phyloP scores from a whole-genome alignment of 202 grass and related monocot genomes.

The Thinopyrum obtusiflorum region DNA sequence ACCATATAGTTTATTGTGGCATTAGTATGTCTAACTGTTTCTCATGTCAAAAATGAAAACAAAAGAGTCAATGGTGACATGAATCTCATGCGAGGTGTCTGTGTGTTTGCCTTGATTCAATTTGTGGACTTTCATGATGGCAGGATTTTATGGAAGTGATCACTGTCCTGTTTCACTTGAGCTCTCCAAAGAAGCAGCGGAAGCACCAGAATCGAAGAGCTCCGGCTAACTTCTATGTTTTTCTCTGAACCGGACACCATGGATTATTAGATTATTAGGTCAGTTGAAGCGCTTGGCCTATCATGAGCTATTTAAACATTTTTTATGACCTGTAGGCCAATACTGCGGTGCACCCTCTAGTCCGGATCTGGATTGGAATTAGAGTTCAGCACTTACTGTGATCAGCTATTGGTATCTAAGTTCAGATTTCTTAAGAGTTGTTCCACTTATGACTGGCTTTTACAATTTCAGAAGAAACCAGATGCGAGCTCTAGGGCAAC shows the following conservation, averaged over 20 bases:
- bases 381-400: not conserved
- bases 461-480: too few relatives aligned
- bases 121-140: conserved; percentile 8
- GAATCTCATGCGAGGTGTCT: not conserved
- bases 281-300: not conserved
- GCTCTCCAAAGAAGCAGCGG: conserved; percentile 42
- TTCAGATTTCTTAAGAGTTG: not conserved
- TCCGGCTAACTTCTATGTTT: conserved; percentile 18
- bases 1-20: not conserved
- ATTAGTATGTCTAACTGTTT: not conserved
- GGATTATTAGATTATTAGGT: conserved; percentile 7
- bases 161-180: conserved; percentile 79
- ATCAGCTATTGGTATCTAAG: not conserved
- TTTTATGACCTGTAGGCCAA: not conserved
- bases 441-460: not conserved
- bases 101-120: not conserved
- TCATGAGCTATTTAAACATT: conserved; percentile 9
- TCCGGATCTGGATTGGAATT: not conserved
- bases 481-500: too few relatives aligned
- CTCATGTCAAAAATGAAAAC: not conserved
- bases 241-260: not conserved
- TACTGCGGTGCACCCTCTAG: not conserved
- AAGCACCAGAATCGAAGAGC: conserved; percentile 15
- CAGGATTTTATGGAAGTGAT: conserved; percentile 91
- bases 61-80: not conserved